Evolutionary conservation across 2,329 filamentous ascomycete species (phyloP).

Genomic region (Fusarium annulatum): DNA sequence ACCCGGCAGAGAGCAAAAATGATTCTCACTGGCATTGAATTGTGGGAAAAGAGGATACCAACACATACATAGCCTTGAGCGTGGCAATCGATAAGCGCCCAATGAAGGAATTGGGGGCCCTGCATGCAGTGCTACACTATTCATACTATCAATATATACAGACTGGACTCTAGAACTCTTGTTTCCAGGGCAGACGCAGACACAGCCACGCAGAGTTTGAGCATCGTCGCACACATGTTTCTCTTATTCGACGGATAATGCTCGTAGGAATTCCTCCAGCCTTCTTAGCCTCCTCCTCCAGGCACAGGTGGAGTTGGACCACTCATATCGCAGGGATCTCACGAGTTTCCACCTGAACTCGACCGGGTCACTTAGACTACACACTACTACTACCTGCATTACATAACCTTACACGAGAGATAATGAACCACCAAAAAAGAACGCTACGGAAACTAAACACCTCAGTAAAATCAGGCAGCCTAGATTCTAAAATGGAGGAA

Average conservation of each 20-base stretch:
- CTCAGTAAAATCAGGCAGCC: conserved; percentile 8
- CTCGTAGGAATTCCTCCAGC: conserved; percentile 15
- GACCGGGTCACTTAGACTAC: background rate
- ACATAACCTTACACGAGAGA: conserved; percentile 1
- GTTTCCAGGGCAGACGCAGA: conserved; percentile 3
- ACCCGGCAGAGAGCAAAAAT: conserved; percentile 1
- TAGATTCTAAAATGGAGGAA: conserved; percentile 4
- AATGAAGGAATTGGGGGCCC: conserved; percentile 17
- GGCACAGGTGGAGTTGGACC: conserved; percentile 31
- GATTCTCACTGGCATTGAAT: background rate
- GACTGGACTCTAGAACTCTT: background rate
- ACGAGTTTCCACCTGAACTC: background rate
- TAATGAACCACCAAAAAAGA: background rate
- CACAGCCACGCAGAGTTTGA: conserved; percentile 24
- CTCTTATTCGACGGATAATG: background rate
- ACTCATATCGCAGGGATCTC: conserved; percentile 13
- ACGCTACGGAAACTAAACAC: background rate
- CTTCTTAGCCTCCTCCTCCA: conserved; percentile 17
- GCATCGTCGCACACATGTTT: conserved; percentile 4
- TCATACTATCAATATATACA: conserved; percentile 25
- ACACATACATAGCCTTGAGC: background rate
- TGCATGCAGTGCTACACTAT: conserved; percentile 28
- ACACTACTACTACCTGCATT: background rate
- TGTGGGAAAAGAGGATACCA: background rate
- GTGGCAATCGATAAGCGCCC: conserved; percentile 27